Base-by-base conservation (phyloP, 306 rosid genomes). In the Cicer yamashitae region DNA sequence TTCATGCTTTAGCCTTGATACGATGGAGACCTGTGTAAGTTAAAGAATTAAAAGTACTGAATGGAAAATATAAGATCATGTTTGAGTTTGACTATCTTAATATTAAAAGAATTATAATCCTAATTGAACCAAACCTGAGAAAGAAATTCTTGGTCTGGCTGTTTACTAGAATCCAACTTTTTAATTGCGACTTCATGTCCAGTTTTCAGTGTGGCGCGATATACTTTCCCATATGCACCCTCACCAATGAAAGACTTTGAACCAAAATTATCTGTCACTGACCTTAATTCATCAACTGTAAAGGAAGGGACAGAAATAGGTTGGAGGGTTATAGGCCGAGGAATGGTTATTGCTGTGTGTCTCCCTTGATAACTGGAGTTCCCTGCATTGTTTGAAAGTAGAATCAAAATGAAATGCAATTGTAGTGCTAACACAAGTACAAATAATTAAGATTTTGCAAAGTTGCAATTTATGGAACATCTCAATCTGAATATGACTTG, bases 191-290 rank as follows among this genome's bases (percentile, higher is more conserved):
- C 90, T 64, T 71, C 84, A 8, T 81, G 88, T 53, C 87, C 97
- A 64, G 81, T 78, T 71, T 67, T 77, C 62, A 92, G 74, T 73
- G 70, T 71, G 9, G 85, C 93, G n/a, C 58, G 70, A 71, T 88
- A 92, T 41, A 90, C 96, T 84, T 82, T 88, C 60, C 97, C 96
- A 64, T 88, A 92, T 5, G 97, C 87, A 63, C 97, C 97, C 85
- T 92, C 97, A 2, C 96, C 93, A 39, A 92, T 80, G 79, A 88
- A 85, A 67, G 79, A 73, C 61, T 87, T 88, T n/a, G 84, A 20
- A 39, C 91, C 88, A 83, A 90, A 92, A 82, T 82, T 88, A 81
- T 87, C 93, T 2, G 97, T 90, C 63, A 88, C 53, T 46, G 86
- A 84, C 81, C 75, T 92, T 77, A 92, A 56, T 71, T 90, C 97